Base-by-base conservation (phyloP, 2,329 filamentous ascomycete species). In the Xylariomycetidae sp. region DNA sequence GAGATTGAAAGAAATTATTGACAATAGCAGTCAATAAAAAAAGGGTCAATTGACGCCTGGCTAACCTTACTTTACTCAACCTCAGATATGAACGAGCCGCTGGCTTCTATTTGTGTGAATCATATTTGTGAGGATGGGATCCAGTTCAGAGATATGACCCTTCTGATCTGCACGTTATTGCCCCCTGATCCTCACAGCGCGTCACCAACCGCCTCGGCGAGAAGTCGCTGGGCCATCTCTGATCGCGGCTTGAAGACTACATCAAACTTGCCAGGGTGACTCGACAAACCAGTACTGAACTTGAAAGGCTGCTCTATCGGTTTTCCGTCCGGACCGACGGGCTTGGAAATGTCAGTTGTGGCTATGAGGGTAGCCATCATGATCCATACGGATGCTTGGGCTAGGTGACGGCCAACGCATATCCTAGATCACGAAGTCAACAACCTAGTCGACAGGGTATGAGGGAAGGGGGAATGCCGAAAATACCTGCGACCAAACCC, bases 341-440 rank as follows among this genome's bases (percentile, higher is more conserved):
- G 42, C 22, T 42, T 42, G 9, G 34, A 45, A 32, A 45, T 40
- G 27, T 45, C 37, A 9, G 39, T 40, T 4, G 42, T 45, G 6
- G 63, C 57, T 23, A 72, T 42, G 25, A 68, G 53, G 1, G 52
- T 58, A 0, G 59, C 60, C 22, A 68, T 46, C 2, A 61, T 56
- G 12, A 65, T 63, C 49, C 60, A 69, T 2, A 69, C 54, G 18
- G 57, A 61, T 3, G 61, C 60, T 17, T 59, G 66, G 3, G 73
- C 74, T 8, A 80, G 49, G 31, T 64, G 59, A 14, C 66, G 62
- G 1, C 73, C 72, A 49, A 71, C 76, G 4, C 72, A 23, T 8
- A 23, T 23, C n/a, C 20, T 23, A 23, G n/a, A 23, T 23, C 8
- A 23, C 8, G 20, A 23, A n/a, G 20, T 8, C 8, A n/a, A 23